Evolutionary conservation across 495 filamentous ascomycete species (phyloP), one percentile per base, ranked within the genome.

Genomic region (Neurospora terricola): DNA sequence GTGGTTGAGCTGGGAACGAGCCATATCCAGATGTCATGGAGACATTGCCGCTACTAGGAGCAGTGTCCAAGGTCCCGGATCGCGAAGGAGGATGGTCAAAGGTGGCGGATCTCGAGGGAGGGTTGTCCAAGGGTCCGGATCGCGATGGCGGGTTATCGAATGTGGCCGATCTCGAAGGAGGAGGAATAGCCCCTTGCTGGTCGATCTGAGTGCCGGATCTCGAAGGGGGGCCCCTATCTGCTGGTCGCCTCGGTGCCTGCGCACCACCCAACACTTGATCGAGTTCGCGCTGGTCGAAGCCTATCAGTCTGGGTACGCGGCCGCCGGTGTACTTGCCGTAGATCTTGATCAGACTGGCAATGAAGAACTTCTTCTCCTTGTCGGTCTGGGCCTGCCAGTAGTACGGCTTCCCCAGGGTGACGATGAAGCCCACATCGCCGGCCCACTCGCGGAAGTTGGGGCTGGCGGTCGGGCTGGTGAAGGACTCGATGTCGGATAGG

Each of bases 311-410:
- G 27, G 96, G 96, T 30, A 91, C 81, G 73, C 89, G 92, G 11
- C 96, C 96, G 36, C 92, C 92, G 12, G 96, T 98, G 78, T 98
- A 99, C 79, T 98, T 98, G 73, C 88, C 91, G 80, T 91, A 99
- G 43, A 99, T 97, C 82, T 98, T 98, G 73, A 98, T 88, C 74
- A 98, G 80, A 78, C 93, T 97, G 36, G 91, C 92, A 78, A 98
- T 96, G 81, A 99, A 99, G 83, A 97, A 98, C 72, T 97, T 94
- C 85, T 98, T 98, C 81, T 98, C 96, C 83, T 97, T 97, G 66
- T 91, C 87, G 14, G 91, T 94, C 43, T 90, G 87, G 21, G 96
- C 94, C 82, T 96, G 91, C 96, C 96, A 99, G 80, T 97, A 98
- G 80, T 99, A 99, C 0, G 94, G 92, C 80, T 99, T 99, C 12